Conservation (phyloP, 257 asterid species). For the Eucommia ulmoides region DNA sequence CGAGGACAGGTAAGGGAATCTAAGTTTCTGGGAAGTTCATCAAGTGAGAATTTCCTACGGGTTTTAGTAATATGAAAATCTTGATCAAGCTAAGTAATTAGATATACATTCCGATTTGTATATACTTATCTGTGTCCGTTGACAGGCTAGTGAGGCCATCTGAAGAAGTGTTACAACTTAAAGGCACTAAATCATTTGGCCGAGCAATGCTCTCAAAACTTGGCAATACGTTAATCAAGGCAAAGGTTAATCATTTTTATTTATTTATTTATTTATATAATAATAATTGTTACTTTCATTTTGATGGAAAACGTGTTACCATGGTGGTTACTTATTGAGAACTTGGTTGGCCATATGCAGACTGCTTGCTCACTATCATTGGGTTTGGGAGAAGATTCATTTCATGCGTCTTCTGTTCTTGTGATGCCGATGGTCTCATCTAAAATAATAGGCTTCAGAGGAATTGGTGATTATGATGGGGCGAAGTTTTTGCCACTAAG, state of each 20-base stretch:
- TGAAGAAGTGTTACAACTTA: conserved; percentile 62
- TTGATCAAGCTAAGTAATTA: background rate
- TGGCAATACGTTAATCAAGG: conserved; percentile 41
- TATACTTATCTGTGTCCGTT: background rate
- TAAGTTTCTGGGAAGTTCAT: background rate
- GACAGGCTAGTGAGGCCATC: conserved; percentile 34
- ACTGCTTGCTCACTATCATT: conserved; percentile 63
- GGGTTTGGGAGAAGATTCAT: conserved; percentile 74
- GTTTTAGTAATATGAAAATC: no score
- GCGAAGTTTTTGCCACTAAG: conserved; percentile 41
- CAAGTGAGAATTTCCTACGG: background rate
- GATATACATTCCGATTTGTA: background rate
- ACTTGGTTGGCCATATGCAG: conserved; percentile 32
- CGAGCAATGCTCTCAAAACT: conserved; percentile 38
- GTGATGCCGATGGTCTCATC: conserved; percentile 98
- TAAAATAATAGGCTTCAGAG: conserved; percentile 79
- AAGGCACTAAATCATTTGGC: conserved; percentile 48
- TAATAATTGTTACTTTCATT: background rate
- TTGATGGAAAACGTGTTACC: background rate
- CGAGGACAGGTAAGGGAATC: conserved; percentile 46
- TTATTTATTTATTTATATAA: background rate
- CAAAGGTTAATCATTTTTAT: conserved; percentile 36
- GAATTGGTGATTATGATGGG: conserved; percentile 36
- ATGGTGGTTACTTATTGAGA: background rate
- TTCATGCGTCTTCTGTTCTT: conserved; percentile 70